Evolutionary conservation across 805 yeast species (phyloP), one percentile per base, ranked within the genome.

Genomic region (Spathaspora gorwiae): DNA sequence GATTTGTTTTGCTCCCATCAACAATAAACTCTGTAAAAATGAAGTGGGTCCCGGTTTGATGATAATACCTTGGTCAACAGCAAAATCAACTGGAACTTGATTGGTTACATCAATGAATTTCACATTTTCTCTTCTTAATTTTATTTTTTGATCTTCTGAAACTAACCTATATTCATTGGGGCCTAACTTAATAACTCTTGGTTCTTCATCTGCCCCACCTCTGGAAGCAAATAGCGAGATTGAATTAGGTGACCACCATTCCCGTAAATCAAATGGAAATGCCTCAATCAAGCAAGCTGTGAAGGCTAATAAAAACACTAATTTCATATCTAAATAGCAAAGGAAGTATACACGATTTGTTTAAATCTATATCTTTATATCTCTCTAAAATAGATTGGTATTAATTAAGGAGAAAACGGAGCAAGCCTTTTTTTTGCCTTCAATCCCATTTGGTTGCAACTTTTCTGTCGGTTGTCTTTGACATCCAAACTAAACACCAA

Each of bases 31-130:
- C 14, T 49, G 49, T 39, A 49, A 45, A 19, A 47, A 44, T 13
- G 54, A 47, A 9, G 29, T 38, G 14, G 44, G 32, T 6, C 31
- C n/a, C 33, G 47, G 47, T 35, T 42, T 43, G 2, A 29, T 13
- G 30, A 51, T 44, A 36, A 61, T 46, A 3, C 72, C 68, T 35
- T 54, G 52, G 3, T 52, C 48, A 37, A 59, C 47, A 5, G 73
- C 75, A 24, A 61, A 68, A 30, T 67, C 66, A 11, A 68, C 55
- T 13, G 67, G 58, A n/a, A 71, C 51, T n/a, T 57, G 60, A 45
- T 70, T 69, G 8, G 92, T 83, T 30, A 84, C 73, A 63, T 85
- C 92, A 51, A 86, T 78, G 58, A 83, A 85, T 26, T 68, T 74
- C 31, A 72, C 61, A 42, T 83, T 82, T 34, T 68, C 59, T 42